A percentile compares a stretch with the other conserved stretches of the same genome.
phyloP scores from a whole-genome alignment of 805 yeast genomes.

The Teunomyces lycoperdinae region DNA sequence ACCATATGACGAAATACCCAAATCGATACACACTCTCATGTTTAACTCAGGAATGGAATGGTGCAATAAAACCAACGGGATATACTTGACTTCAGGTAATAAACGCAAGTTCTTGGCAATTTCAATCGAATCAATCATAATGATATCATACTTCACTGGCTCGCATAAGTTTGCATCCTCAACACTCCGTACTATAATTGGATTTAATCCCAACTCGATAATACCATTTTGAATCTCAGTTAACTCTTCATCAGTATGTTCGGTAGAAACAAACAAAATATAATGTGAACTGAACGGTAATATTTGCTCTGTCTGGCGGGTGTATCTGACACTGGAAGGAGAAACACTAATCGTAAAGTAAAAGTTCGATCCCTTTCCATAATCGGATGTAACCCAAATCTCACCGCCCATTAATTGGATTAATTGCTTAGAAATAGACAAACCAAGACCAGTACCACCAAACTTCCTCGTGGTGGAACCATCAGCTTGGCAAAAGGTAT shows the following conservation, averaged over 20 bases:
- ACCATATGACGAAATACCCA: conserved; percentile 86
- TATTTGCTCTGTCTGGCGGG: conserved; percentile 64
- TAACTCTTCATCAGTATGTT: conserved; percentile 51
- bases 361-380: conserved; percentile 80
- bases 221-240: conserved; percentile 52
- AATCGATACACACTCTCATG: conserved; percentile 77
- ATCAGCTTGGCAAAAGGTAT: conserved; percentile 90
- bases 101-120: conserved; percentile 67
- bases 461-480: conserved; percentile 90
- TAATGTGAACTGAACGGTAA: conserved; percentile 71
- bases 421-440: conserved; percentile 81
- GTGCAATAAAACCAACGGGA: conserved; percentile 76
- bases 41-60: conserved; percentile 74
- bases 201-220: conserved; percentile 55
- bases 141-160: conserved; percentile 69
- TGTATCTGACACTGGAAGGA: conserved; percentile 61
- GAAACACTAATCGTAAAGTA: conserved; percentile 79
- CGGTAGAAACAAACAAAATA: conserved; percentile 67
- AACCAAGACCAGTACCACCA: conserved; percentile 90
- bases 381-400: conserved; percentile 82
- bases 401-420: conserved; percentile 93
- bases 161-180: conserved; percentile 55
- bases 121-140: conserved; percentile 76
- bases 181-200: conserved; percentile 55
- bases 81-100: conserved; percentile 75